These are phyloP conservation scores for Epichloe hybrida DNA, from an alignment of 2,329 filamentous ascomycete genomes.

Conservation along the genomic window DNA sequence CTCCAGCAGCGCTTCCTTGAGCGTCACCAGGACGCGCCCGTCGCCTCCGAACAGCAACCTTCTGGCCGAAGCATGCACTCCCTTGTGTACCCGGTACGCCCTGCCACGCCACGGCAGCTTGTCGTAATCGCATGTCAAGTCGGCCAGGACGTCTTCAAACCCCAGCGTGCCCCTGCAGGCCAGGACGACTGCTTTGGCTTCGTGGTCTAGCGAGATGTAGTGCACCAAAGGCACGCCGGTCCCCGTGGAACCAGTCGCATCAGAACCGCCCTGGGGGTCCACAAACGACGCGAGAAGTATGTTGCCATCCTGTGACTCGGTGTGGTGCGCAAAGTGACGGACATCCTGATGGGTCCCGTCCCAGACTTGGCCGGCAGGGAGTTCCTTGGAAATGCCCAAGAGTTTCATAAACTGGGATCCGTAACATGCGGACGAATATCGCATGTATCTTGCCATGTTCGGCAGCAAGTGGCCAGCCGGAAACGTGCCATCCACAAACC, in stretches of 20 bases:
- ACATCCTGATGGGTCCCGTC: slow-evolving; percentile 45
- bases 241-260: slow-evolving; percentile 48
- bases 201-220: slow-evolving; percentile 58
- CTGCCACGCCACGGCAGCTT: slow-evolving; percentile 49
- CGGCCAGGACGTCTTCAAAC: slow-evolving; percentile 60
- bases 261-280: slow-evolving; percentile 53
- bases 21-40: slow-evolving; percentile 50
- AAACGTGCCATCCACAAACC: slow-evolving; percentile 44
- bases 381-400: slow-evolving; percentile 44
- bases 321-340: slow-evolving; percentile 50
- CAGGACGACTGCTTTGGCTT: slow-evolving; percentile 58
- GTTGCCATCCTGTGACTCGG: slow-evolving; percentile 40
- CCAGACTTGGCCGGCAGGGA: slow-evolving; percentile 27
- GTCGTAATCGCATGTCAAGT: slow-evolving; percentile 64
- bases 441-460: slow-evolving; percentile 52
- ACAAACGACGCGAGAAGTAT: slow-evolving; percentile 58
- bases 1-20: slow-evolving; percentile 51
- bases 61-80: slow-evolving; percentile 57
- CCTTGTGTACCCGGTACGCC: slow-evolving; percentile 59
- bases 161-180: slow-evolving; percentile 59
- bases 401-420: slow-evolving; percentile 49
- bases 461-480: slow-evolving; percentile 44
- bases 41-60: slow-evolving; percentile 55
- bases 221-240: slow-evolving; percentile 59
- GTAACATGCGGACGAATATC: slow-evolving; percentile 53